Conservation (phyloP, 345 rosid genomes). For the Ailanthus altissimus region DNA sequence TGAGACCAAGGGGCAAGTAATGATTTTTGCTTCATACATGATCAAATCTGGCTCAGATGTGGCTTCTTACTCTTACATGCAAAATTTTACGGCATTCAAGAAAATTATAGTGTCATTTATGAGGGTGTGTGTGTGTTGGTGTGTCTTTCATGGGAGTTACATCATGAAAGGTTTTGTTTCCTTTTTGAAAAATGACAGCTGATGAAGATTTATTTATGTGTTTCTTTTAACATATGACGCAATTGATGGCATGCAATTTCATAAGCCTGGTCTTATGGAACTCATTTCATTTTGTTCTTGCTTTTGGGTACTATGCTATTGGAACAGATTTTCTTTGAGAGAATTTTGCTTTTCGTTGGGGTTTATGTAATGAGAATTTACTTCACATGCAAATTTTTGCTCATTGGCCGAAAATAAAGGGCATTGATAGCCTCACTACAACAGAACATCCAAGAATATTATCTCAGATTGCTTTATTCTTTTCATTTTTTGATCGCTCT, state of each 20-base stretch:
- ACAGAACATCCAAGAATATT: slow-evolving; percentile 13
- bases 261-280: neutral
- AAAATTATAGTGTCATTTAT: too few relatives aligned
- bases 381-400: neutral
- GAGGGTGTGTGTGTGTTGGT: neutral
- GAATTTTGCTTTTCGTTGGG: neutral
- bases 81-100: neutral
- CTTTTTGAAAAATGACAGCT: neutral
- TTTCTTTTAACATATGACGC: slow-evolving; percentile 10
- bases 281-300: neutral
- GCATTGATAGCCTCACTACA: neutral
- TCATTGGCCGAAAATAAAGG: neutral
- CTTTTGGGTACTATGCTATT: neutral
- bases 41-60: too few relatives aligned
- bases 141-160: slow-evolving; percentile 5
- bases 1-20: neutral
- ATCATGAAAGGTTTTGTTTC: neutral
- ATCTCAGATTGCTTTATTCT: slow-evolving; percentile 12
- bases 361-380: neutral
- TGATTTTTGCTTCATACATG: too few relatives aligned
- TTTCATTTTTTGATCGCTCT: slow-evolving; percentile 6
- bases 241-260: neutral
- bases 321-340: neutral
- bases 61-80: slow-evolving; percentile 16
- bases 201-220: neutral